phyloP scores from a whole-genome alignment of 2,329 filamentous ascomycete species.

The Magnaporthiopsis poae region DNA sequence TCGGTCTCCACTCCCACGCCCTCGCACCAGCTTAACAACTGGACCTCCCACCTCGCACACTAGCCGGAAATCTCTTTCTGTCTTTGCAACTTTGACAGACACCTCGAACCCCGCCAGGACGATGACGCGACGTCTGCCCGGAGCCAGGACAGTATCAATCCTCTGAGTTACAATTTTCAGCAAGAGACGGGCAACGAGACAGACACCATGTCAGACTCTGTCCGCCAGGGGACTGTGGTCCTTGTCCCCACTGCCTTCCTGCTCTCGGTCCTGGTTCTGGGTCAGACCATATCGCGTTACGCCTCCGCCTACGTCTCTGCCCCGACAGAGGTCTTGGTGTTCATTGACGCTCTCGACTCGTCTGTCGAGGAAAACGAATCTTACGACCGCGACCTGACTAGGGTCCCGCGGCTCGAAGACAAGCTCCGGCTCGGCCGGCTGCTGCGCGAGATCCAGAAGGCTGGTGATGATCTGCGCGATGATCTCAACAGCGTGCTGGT shows the following conservation, averaged over 20 bases:
- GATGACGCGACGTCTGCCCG: neutral
- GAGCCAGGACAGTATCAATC: neutral
- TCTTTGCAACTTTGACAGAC: neutral
- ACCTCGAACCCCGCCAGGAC: neutral
- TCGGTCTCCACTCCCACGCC: neutral
- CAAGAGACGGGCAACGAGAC: neutral
- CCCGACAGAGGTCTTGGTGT: conserved; percentile 46
- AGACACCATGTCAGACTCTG: conserved; percentile 39
- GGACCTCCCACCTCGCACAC: neutral
- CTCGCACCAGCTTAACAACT: neutral
- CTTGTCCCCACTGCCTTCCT: conserved; percentile 48
- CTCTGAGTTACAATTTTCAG: neutral
- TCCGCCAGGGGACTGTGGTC: conserved; percentile 47
- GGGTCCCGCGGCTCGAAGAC: conserved; percentile 50
- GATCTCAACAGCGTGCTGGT: conserved; percentile 44
- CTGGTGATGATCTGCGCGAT: conserved; percentile 51
- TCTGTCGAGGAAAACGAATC: conserved; percentile 56
- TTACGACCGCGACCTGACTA: conserved; percentile 50
- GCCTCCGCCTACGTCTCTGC: conserved; percentile 47
- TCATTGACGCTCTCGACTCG: conserved; percentile 51
- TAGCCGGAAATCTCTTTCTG: neutral
- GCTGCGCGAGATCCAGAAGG: conserved; percentile 52
- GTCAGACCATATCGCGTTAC: conserved; percentile 42
- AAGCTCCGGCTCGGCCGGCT: conserved; percentile 49
- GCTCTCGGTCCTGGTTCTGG: conserved; percentile 45